These are phyloP conservation scores for Austroboletus niveus DNA, from an alignment of 1,284 basidiomycete species.

Conservation along the genomic window DNA sequence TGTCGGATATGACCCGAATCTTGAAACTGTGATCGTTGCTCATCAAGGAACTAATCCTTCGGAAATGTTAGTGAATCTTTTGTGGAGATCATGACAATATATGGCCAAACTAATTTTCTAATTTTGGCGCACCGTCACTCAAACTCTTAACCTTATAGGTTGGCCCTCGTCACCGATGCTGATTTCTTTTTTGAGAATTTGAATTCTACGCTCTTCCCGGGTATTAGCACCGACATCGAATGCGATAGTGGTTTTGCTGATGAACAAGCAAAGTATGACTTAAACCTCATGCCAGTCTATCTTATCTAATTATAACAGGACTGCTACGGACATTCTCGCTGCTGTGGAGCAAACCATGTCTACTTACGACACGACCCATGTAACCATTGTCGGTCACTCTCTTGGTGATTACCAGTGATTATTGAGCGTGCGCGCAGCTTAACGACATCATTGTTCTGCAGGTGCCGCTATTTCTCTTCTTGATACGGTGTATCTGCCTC, in stretches of 20 bases:
- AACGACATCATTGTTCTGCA: background rate
- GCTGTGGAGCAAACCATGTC: conserved; percentile 47
- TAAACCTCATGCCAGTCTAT: conserved; percentile 38
- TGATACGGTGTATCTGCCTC: conserved; percentile 41
- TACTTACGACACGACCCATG: conserved; percentile 38
- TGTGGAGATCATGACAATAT: too few relatives aligned
- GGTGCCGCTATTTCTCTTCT: conserved; percentile 54
- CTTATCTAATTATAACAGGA: conserved; percentile 33
- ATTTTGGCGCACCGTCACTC: background rate
- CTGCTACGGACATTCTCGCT: conserved; percentile 47
- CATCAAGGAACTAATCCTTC: conserved; percentile 38
- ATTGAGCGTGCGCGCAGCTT: too few relatives aligned
- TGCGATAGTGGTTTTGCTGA: conserved; percentile 58
- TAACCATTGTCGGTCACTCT: conserved; percentile 58
- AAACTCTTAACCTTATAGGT: conserved; percentile 23
- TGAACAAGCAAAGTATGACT: conserved; percentile 42
- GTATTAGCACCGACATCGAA: conserved; percentile 45
- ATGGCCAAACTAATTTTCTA: background rate
- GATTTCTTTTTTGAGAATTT: conserved; percentile 42
- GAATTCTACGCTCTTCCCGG: conserved; percentile 57
- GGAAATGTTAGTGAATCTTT: conserved; percentile 1
- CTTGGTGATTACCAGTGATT: conserved; percentile 37
- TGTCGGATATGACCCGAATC: conserved; percentile 37
- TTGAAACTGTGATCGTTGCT: conserved; percentile 35
- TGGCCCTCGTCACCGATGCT: conserved; percentile 50